Conservation (phyloP, 2,329 filamentous ascomycete species). For the Penicillium expansum region DNA sequence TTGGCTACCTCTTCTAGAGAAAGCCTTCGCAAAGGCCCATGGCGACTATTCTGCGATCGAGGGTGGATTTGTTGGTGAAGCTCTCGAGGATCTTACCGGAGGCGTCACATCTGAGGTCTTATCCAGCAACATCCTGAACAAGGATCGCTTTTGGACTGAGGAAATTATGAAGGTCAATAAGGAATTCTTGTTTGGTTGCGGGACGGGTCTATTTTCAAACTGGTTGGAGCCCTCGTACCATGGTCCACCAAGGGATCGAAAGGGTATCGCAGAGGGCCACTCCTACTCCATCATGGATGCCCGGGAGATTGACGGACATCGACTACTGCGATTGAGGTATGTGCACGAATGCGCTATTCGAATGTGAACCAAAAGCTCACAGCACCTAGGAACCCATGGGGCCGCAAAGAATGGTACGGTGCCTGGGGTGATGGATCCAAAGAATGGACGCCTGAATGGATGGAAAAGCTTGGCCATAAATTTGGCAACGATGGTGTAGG, state of each 20-base stretch:
- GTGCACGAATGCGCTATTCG: neutral
- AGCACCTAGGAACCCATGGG: slow-evolving; percentile 71
- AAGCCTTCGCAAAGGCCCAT: slow-evolving; percentile 81
- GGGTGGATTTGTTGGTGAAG: slow-evolving; percentile 68
- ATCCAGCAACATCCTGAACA: slow-evolving; percentile 54
- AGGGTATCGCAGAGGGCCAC: slow-evolving; percentile 50
- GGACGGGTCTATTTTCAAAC: slow-evolving; percentile 47
- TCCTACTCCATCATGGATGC: slow-evolving; percentile 60
- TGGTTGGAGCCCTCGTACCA: slow-evolving; percentile 40
- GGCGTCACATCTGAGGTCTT: slow-evolving; percentile 49
- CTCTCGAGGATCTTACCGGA: slow-evolving; percentile 58
- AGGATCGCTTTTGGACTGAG: slow-evolving; percentile 78
- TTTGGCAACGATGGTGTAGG: slow-evolving; percentile 71
- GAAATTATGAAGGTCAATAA: slow-evolving; percentile 77
- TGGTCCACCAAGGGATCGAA: slow-evolving; percentile 38
- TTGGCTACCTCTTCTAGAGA: slow-evolving; percentile 77
- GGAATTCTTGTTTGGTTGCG: slow-evolving; percentile 60
- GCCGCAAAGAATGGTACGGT: slow-evolving; percentile 75
- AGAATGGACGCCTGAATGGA: slow-evolving; percentile 79
- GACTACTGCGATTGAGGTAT: slow-evolving; percentile 62
- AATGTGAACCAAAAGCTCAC: slow-evolving; percentile 16
- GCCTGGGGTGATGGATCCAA: slow-evolving; percentile 80
- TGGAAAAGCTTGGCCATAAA: slow-evolving; percentile 67
- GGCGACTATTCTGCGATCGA: slow-evolving; percentile 74
- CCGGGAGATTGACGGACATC: slow-evolving; percentile 59